Evolutionary conservation across 2,329 filamentous ascomycete species (phyloP).

Genomic region (Colletotrichum sp.): DNA sequence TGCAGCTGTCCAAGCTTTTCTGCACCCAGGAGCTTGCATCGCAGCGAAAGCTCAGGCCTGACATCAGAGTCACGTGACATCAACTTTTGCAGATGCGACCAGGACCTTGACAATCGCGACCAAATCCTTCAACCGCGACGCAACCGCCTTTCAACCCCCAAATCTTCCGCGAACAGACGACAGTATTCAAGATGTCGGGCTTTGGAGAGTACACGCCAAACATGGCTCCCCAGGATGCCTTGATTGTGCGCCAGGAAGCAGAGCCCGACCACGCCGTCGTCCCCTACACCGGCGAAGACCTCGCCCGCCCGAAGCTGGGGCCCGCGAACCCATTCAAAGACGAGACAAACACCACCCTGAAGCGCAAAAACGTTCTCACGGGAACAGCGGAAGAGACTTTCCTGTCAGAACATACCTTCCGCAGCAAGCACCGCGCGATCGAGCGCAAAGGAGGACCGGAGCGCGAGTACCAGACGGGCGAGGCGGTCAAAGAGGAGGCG

Average conservation of each 20-base stretch:
- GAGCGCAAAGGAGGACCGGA: constrained; percentile 68
- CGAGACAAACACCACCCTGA: constrained; percentile 60
- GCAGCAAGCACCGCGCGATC: constrained; percentile 83
- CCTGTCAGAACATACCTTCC: constrained; percentile 90
- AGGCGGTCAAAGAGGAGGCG: constrained; percentile 72
- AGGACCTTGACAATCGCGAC: constrained; percentile 1
- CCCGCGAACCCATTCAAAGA: constrained; percentile 79
- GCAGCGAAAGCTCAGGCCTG: background rate
- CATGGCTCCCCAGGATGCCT: constrained; percentile 68
- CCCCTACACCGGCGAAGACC: constrained; percentile 73
- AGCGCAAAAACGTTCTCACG: constrained; percentile 83
- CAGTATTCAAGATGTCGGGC: constrained; percentile 56
- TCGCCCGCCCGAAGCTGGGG: constrained; percentile 69
- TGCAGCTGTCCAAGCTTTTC: background rate
- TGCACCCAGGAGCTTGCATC: background rate
- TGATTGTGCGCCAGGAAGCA: constrained; percentile 62
- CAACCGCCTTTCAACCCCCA: constrained; percentile 14
- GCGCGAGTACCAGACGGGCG: constrained; percentile 59
- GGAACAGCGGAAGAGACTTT: constrained; percentile 88
- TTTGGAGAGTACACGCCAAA: constrained; percentile 71
- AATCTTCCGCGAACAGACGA: background rate
- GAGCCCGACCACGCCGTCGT: constrained; percentile 65
- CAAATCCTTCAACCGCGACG: background rate
- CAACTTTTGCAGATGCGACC: background rate
- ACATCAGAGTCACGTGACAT: constrained; percentile 22